Conservation (phyloP, 106 monocot species). For the Phalaenopsis aphrodite region DNA sequence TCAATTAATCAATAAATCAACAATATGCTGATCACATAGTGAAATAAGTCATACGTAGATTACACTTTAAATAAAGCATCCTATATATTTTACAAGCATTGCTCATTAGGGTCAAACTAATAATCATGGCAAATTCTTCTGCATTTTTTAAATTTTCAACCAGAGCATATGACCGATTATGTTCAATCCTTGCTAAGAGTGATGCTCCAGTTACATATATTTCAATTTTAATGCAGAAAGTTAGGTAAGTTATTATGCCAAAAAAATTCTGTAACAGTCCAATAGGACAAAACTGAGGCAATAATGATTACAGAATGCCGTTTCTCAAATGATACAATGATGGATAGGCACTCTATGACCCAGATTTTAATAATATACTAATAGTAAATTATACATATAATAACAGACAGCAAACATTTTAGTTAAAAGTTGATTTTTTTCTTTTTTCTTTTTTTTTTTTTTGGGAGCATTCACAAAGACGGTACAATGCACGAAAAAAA, state of each 20-base stretch:
- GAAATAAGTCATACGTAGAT: background rate
- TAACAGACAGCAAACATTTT: background rate
- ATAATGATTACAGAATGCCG: background rate
- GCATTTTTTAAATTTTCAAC: background rate
- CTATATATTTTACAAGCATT: background rate
- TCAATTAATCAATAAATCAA: background rate
- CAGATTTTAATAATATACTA: background rate
- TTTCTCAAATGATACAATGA: background rate
- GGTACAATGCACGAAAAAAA: background rate
- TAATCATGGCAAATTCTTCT: background rate
- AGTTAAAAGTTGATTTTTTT: background rate
- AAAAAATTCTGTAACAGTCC: background rate
- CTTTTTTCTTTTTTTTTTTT: no score
- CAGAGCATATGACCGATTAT: background rate
- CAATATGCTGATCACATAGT: conserved; percentile 4
- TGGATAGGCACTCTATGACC: background rate
- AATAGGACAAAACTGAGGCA: background rate
- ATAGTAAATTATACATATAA: background rate
- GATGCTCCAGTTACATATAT: background rate
- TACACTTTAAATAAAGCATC: background rate
- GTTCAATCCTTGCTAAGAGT: background rate
- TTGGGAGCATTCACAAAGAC: background rate
- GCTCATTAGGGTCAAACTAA: background rate
- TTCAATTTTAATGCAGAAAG: background rate
- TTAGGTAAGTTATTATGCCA: background rate